Conservation (phyloP, 495 filamentous ascomycete genomes). For the Hypoxylon crocopeplum region DNA sequence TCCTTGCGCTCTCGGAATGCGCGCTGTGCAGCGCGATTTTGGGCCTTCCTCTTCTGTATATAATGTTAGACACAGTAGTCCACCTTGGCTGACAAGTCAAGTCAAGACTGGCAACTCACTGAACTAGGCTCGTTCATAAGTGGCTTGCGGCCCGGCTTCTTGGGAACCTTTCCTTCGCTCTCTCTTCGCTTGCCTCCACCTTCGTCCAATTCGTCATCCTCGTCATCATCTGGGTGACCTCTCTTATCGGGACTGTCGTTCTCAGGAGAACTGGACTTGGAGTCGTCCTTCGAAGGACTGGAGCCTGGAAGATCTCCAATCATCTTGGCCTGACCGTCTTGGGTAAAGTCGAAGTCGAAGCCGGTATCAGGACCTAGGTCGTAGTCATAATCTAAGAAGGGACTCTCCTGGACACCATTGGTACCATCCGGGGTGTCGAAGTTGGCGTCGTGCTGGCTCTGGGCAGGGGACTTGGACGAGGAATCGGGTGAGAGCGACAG, state of each 20-base stretch:
- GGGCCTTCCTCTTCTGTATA: conserved; percentile 92
- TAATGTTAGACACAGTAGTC: conserved; percentile 52
- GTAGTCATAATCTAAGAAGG: conserved; percentile 81
- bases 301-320: conserved; percentile 77
- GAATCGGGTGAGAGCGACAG: conserved; percentile 60
- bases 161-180: conserved; percentile 75
- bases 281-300: conserved; percentile 44
- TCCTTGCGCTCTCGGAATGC: conserved; percentile 99
- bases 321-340: conserved; percentile 70
- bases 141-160: conserved; percentile 97
- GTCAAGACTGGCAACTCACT: conserved; percentile 61
- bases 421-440: conserved; percentile 27
- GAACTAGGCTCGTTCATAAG: conserved; percentile 94
- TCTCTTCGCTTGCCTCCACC: conserved; percentile 80
- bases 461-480: conserved; percentile 61
- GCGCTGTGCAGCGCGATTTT: conserved; percentile 95
- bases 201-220: conserved; percentile 68
- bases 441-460: conserved; percentile 31
- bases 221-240: conserved; percentile 72
- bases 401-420: conserved; percentile 70
- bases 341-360: conserved; percentile 71
- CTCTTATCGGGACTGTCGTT: conserved; percentile 82
- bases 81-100: neutral
- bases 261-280: conserved; percentile 63
- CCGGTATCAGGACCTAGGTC: conserved; percentile 59